Conservation (phyloP, 2,329 filamentous ascomycete species). For the Colletotrichum sidae region DNA sequence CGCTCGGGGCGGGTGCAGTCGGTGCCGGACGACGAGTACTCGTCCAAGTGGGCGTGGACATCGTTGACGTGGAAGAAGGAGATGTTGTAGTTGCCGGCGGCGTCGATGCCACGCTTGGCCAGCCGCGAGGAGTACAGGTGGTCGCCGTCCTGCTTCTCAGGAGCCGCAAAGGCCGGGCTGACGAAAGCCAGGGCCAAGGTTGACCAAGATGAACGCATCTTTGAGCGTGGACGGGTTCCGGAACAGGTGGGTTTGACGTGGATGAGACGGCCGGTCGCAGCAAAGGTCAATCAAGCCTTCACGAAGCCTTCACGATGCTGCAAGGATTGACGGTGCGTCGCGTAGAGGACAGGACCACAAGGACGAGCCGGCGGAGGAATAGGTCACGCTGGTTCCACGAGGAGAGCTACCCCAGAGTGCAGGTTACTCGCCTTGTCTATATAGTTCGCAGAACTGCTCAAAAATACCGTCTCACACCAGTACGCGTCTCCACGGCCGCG, state of each 20-base stretch:
- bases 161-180: constrained; percentile 45
- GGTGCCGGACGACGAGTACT: constrained; percentile 70
- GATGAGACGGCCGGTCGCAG: background rate
- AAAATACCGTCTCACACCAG: background rate
- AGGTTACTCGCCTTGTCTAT: constrained; percentile 13
- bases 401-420: background rate
- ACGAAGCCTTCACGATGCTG: constrained; percentile 22
- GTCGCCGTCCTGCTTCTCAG: constrained; percentile 53
- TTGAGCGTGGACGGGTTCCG: background rate
- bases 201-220: constrained; percentile 28
- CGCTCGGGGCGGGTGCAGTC: constrained; percentile 67
- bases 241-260: background rate
- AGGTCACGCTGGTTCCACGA: constrained; percentile 2
- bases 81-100: constrained; percentile 64
- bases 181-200: constrained; percentile 40
- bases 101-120: constrained; percentile 61
- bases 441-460: background rate
- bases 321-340: constrained; percentile 11
- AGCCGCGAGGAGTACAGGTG: constrained; percentile 61
- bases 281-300: constrained; percentile 25
- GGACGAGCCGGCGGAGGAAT: background rate
- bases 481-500: constrained; percentile 7
- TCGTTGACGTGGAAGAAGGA: constrained; percentile 79
- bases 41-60: constrained; percentile 74
- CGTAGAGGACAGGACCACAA: background rate